Percentiles rank a stretch among this genome's conserved stretches.
phyloP scores from a whole-genome alignment of 768 basidiomycete species.

The Tylopilus sp. region DNA sequence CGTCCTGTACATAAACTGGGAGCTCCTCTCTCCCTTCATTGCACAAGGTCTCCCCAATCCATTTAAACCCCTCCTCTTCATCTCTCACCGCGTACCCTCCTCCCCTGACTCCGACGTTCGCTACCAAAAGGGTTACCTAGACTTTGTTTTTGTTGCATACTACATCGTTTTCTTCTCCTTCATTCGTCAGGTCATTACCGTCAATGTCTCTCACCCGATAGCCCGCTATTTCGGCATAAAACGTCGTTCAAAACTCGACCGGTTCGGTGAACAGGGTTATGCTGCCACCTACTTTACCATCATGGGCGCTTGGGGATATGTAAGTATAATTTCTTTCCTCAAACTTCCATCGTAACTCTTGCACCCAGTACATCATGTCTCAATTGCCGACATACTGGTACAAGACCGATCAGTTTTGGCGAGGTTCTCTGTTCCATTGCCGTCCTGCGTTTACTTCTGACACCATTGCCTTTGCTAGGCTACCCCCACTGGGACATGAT shows the following conservation, averaged over 20 bases:
- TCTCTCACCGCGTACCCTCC: constrained; percentile 59
- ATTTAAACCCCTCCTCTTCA: constrained; percentile 65
- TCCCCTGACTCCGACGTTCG: constrained; percentile 53
- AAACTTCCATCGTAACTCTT: neutral
- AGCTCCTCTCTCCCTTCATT: constrained; percentile 46
- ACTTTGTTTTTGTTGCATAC: constrained; percentile 77
- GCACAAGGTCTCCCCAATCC: constrained; percentile 60
- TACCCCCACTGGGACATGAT: constrained; percentile 92
- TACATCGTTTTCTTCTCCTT: constrained; percentile 89
- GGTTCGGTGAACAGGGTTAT: constrained; percentile 93
- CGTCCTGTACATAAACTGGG: constrained; percentile 64
- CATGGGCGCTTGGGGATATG: constrained; percentile 74
- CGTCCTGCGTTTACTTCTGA: neutral
- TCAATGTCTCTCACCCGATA: constrained; percentile 62
- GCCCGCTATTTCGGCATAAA: constrained; percentile 71
- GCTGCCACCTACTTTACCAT: constrained; percentile 75
- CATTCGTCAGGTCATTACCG: constrained; percentile 69
- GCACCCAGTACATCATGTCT: constrained; percentile 73
- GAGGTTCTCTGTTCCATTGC: constrained; percentile 42
- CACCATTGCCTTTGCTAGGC: constrained; percentile 38
- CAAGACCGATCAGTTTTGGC: constrained; percentile 80
- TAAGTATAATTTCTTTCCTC: constrained; percentile 36
- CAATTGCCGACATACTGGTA: constrained; percentile 85
- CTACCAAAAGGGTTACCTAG: constrained; percentile 71
- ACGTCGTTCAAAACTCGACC: constrained; percentile 60